Conservation (phyloP, 176 grass and related monocot species). For the Dendrocalamus sinicus region DNA sequence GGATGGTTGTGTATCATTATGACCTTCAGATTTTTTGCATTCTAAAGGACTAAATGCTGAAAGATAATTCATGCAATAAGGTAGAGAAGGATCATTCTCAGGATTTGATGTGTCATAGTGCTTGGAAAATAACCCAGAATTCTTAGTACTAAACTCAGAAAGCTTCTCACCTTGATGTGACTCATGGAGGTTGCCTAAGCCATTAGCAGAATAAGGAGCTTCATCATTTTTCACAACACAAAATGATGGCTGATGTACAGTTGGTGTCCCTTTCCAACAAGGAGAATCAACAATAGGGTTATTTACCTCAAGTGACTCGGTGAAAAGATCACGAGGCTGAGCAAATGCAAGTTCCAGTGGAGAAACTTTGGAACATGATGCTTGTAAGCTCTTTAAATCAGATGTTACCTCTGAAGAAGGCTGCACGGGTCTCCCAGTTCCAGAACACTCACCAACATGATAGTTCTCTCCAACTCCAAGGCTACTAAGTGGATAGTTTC, state of each 20-base stretch:
- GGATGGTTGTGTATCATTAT: conserved; percentile 9
- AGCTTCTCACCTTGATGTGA: conserved; percentile 31
- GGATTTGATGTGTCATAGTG: conserved; percentile 9
- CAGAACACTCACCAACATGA: conserved; percentile 3
- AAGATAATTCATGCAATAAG: conserved; percentile 1
- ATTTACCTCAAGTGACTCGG: conserved; percentile 36
- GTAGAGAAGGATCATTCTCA: conserved; percentile 7
- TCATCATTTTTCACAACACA: conserved; percentile 35
- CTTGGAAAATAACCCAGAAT: conserved; percentile 29
- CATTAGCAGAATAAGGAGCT: conserved; percentile 6
- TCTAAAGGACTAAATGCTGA: not conserved
- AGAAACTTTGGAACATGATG: conserved; percentile 28
- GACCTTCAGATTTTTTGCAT: conserved; percentile 33
- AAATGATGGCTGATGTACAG: conserved; percentile 42
- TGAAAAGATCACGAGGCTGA: conserved; percentile 36
- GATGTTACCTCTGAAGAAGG: conserved; percentile 28
- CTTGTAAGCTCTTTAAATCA: conserved; percentile 22
- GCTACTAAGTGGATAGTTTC: conserved; percentile 7
- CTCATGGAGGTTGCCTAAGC: not conserved
- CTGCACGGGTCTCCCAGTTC: not conserved
- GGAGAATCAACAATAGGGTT: conserved; percentile 57
- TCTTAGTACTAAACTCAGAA: conserved; percentile 24
- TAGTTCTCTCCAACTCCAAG: conserved; percentile 23
- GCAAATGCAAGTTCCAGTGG: conserved; percentile 22
- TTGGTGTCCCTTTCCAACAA: conserved; percentile 67